Base-by-base conservation (phyloP, 2,329 filamentous ascomycete genomes). In the Cercospora sojina region DNA sequence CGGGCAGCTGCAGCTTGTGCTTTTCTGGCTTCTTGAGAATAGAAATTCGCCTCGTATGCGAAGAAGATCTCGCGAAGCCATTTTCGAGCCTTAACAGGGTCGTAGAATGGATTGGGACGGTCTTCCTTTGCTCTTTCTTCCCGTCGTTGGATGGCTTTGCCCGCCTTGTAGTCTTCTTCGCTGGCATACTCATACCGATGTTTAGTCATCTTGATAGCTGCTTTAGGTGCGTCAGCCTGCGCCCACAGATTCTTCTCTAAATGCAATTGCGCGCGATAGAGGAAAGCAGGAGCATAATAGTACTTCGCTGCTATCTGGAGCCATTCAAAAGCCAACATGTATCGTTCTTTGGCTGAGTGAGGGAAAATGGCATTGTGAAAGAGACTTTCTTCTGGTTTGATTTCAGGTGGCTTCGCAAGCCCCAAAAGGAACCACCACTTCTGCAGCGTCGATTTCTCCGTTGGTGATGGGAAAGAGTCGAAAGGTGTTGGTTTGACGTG, bases 401-500 rank as follows among this genome's bases (percentile, higher is more conserved):
- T 43, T 38, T 58, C 25, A 32, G 57, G 58, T 18, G 32, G 57
- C 25, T 27, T 55, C 20, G 55, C 12, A 5, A 66, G 41, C 5
- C 68, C 69, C 9, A 69, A 16, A 31, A 69, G 59, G 16, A 31
- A 23, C 20, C 23, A 4, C 27, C 65, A 5, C 7, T 18, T 61
- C 16, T 62, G 43, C 38, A 47, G 18, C 7, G 51, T 18, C 2
- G 63, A 59, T 23, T 20, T 29, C 2, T 18, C 20, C 12, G 12
- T 53, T n/a, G 47, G 27, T 13, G 65, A 58, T 41, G 76, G 75
- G 56, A 73, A 75, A 1, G 68, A 69, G 56, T 77, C 76, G 59
- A 77, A 77, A 8, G 75, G 73, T 1, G 75, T 77, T 7, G 76
- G 76, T 60, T 77, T 77, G 31, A 75, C 35, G 25, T 74, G 65